phyloP scores from a whole-genome alignment of 192 early-diverging fungal genomes.

The Coemansia aciculifera region DNA sequence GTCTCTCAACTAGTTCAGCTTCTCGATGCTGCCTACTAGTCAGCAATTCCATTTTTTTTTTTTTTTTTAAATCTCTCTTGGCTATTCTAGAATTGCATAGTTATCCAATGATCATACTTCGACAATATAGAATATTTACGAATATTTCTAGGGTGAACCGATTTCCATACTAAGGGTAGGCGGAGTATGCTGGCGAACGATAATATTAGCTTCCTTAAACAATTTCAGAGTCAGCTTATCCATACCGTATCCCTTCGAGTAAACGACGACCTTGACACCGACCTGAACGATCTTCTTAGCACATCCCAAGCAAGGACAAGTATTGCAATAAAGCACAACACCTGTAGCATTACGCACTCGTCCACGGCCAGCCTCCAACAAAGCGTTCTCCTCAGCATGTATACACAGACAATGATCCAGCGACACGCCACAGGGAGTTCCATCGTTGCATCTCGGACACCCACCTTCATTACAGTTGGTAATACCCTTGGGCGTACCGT shows the following conservation, averaged over 20 bases:
- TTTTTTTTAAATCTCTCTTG: neutral
- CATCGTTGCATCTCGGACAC: conserved; percentile 91
- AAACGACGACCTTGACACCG: conserved; percentile 91
- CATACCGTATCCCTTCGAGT: conserved; percentile 91
- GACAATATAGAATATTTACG: neutral
- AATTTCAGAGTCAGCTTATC: conserved; percentile 81
- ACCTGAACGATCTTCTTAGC: conserved; percentile 96
- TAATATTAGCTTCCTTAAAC: conserved; percentile 81
- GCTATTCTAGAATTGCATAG: neutral
- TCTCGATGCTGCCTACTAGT: neutral
- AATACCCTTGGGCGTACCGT: conserved; percentile 92
- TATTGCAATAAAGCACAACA: conserved; percentile 92
- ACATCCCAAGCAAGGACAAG: conserved; percentile 85
- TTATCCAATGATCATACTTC: neutral
- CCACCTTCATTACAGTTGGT: conserved; percentile 95
- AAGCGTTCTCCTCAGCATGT: conserved; percentile 98
- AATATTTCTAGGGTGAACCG: conserved; percentile 22
- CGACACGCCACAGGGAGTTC: conserved; percentile 69
- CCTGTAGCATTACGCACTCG: conserved; percentile 65
- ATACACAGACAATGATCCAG: conserved; percentile 92
- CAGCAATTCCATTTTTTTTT: neutral
- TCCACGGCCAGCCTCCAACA: conserved; percentile 95
- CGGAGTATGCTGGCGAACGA: conserved; percentile 73
- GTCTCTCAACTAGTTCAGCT: neutral
- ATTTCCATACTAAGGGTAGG: conserved; percentile 60